phyloP scores from a whole-genome alignment of 257 asterid genomes.

The Nicotiana undulata region DNA sequence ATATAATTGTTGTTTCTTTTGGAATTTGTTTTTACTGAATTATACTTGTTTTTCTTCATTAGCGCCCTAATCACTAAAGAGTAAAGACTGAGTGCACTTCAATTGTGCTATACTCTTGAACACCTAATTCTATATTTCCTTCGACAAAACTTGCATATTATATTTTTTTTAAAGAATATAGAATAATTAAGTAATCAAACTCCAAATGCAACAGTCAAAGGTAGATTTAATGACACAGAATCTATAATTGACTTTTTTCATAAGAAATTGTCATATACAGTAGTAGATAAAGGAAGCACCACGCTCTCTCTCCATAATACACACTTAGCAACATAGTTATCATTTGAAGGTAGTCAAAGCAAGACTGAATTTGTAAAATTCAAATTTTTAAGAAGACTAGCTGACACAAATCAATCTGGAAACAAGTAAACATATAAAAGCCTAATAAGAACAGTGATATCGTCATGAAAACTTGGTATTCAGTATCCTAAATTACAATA shows the following conservation, averaged over 20 bases:
- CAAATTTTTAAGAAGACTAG: not conserved
- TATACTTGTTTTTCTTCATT: not conserved
- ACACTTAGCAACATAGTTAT: not conserved
- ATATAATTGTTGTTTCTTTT: not conserved
- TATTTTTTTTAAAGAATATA: no score
- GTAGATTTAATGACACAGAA: not conserved
- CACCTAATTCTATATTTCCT: not conserved
- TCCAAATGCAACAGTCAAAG: not conserved
- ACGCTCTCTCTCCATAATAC: not conserved
- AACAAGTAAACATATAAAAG: conserved; percentile 15
- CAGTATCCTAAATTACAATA: conserved; percentile 41
- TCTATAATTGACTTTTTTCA: not conserved
- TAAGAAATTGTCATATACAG: not conserved
- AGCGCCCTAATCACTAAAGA: not conserved
- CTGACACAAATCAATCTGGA: not conserved
- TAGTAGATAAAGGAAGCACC: not conserved
- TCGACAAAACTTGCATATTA: no score
- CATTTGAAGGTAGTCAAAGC: not conserved
- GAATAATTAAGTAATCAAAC: not conserved
- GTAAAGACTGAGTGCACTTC: not conserved
- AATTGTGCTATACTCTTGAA: not conserved
- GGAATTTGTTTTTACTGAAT: not conserved
- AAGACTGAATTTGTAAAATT: not conserved
- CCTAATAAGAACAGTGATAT: conserved; percentile 29
- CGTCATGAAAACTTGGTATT: conserved; percentile 24